Evolutionary conservation across 805 yeast genomes (phyloP), one percentile per base, ranked within the genome.

Genomic region (Candida pseudoglaebosa): DNA sequence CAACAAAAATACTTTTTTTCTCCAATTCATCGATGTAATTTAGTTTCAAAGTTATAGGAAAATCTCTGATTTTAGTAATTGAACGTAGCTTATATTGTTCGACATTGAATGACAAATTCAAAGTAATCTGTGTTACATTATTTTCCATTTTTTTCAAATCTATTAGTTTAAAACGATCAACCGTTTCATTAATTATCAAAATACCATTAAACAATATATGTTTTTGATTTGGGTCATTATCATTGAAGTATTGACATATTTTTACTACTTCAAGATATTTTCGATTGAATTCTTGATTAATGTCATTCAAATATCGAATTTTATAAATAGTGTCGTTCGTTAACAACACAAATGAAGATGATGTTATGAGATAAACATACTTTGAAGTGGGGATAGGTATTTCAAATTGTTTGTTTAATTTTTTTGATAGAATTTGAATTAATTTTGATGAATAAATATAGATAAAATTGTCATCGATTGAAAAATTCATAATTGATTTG

Each of bases 151-250:
- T n/a, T 19, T 37, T 37, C 9, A 43, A 34, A 30, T 43, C 40
- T 5, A 33, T 17, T 7, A 43, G 16, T 26, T 19, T 35, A 28
- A 40, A 43, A 17, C 20, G 15, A 26, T 36, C 28, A 3, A 22
- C 15, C 5, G 28, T 28, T 14, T 19, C 29, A 18, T 40, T 40
- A 13, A 36, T 41, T 2, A 43, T 26, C 16, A 43, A 38, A 38
- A 36, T 40, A 36, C 39, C 36, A 6, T 28, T 12, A 15, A 40
- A 37, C n/a, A 43, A 14, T 18, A 28, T 29, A 35, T 41, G 36
- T 14, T 30, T 28, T 22, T 43, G 47, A 26, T 13, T 6, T 4
- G 39, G 34, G 17, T 40, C 34, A 29, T 43, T 43, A 13, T 35
- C 36, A 31, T 43, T 36, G 6, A 16, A 13, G 30, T 43, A 43